A percentile compares a stretch with the other conserved stretches of the same genome.
Evolutionary conservation across 306 rosid species (phyloP).

Genomic region (Trifolium pratense): DNA sequence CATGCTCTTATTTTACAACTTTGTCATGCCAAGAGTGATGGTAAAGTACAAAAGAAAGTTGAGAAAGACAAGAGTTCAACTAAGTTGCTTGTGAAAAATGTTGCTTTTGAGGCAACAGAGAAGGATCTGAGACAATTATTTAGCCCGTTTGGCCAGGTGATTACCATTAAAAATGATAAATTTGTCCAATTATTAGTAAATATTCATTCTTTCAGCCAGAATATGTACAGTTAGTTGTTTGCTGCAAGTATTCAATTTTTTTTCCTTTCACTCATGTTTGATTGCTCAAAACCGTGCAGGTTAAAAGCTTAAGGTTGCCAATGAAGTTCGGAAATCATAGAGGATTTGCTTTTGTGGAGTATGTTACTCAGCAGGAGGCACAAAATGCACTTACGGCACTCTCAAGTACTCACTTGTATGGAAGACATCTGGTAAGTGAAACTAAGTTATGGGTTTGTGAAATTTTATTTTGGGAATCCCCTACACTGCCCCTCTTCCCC

Average conservation of each 20-base stretch:
- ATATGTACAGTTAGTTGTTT: not conserved
- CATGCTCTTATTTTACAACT: conserved; percentile 83
- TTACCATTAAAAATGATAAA: conserved; percentile 29
- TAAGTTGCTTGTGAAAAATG: conserved; percentile 77
- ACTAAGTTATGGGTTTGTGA: conserved; percentile 10
- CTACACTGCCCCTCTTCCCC: not conserved
- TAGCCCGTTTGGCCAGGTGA: conserved; percentile 96
- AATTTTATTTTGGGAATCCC: not conserved
- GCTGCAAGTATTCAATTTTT: not conserved
- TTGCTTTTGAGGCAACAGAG: conserved; percentile 88
- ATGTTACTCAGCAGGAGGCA: conserved; percentile 87
- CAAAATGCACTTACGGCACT: conserved; percentile 79
- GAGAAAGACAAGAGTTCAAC: conserved; percentile 82
- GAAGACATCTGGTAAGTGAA: conserved; percentile 90
- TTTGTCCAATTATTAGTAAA: conserved; percentile 3
- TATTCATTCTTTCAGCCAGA: conserved; percentile 8
- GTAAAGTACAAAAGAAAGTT: conserved; percentile 52
- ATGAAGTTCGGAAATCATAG: conserved; percentile 85
- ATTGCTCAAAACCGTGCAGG: conserved; percentile 49
- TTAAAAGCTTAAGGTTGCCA: conserved; percentile 89
- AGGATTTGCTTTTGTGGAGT: conserved; percentile 95
- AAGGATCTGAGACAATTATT: conserved; percentile 87
- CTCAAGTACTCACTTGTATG: conserved; percentile 76
- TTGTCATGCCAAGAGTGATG: conserved; percentile 74
- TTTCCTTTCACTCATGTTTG: conserved; percentile 26